Conservation (phyloP, 176 grass and related monocot species). For the Eragrostis curvula region DNA sequence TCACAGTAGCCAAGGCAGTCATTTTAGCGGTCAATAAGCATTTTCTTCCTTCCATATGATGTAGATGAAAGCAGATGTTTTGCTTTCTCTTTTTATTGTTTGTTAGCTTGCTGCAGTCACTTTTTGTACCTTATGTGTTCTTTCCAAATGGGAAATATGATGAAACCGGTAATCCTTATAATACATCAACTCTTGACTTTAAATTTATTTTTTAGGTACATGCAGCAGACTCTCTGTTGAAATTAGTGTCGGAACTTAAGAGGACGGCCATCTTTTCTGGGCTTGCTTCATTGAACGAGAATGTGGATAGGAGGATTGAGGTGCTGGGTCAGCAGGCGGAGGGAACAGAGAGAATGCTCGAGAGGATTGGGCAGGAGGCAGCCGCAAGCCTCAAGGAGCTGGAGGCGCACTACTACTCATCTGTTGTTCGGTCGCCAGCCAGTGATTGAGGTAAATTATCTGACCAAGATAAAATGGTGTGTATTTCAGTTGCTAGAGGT, state of each 20-base stretch:
- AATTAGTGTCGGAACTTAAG: conserved; percentile 89
- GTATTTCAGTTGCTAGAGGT: neutral
- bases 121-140: neutral
- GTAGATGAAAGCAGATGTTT: neutral
- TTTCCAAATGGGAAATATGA: neutral
- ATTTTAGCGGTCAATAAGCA: neutral
- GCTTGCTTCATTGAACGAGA: conserved; percentile 83
- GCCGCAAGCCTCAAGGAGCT: conserved; percentile 84
- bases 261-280: conserved; percentile 95
- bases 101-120: neutral
- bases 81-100: neutral
- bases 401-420: conserved; percentile 89
- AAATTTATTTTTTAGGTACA: conserved; percentile 60
- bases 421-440: conserved; percentile 51
- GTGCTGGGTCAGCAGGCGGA: conserved; percentile 67
- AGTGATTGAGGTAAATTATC: conserved; percentile 46
- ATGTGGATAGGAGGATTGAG: conserved; percentile 80
- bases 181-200: neutral
- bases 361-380: conserved; percentile 88
- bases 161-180: neutral
- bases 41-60: neutral
- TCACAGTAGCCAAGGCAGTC: neutral
- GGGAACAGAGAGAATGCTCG: conserved; percentile 75
- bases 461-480: neutral
- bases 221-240: conserved; percentile 81